Evolutionary conservation across 1,284 basidiomycete genomes (phyloP).

Genomic region (Schizophyllum amplum): DNA sequence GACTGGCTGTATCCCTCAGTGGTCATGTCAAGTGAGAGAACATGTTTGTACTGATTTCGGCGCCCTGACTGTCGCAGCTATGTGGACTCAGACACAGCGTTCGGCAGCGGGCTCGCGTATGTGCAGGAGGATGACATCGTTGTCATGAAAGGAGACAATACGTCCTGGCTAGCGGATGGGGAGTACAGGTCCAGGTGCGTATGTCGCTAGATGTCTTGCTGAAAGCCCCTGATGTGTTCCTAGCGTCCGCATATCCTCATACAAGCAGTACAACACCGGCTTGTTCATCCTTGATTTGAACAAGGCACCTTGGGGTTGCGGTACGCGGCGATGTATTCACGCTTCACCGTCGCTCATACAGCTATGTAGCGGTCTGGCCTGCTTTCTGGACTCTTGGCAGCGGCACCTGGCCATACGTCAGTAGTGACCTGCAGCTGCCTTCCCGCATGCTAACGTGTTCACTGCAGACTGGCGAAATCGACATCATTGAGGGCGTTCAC

Average conservation of each 20-base stretch:
- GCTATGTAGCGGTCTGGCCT: slow-evolving; percentile 49
- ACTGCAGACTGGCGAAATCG: slow-evolving; percentile 70
- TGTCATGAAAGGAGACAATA: slow-evolving; percentile 55
- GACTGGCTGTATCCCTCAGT: slow-evolving; percentile 38
- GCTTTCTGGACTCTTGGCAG: slow-evolving; percentile 55
- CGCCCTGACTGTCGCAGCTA: slow-evolving; percentile 30
- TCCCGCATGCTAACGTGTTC: slow-evolving; percentile 2
- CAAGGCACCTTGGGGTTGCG: slow-evolving; percentile 65
- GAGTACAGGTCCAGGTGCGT: slow-evolving; percentile 40
- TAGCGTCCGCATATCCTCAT: slow-evolving; percentile 56
- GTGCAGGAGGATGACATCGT: slow-evolving; percentile 39
- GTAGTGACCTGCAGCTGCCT: slow-evolving; percentile 6
- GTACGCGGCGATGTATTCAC: slow-evolving; percentile 22
- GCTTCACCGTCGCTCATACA: not conserved
- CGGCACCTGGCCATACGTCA: slow-evolving; percentile 48
- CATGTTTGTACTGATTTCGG: slow-evolving; percentile 7
- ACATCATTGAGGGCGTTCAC: slow-evolving; percentile 75
- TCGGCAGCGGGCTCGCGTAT: slow-evolving; percentile 31
- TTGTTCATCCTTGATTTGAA: slow-evolving; percentile 65
- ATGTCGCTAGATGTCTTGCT: not conserved
- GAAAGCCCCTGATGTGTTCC: slow-evolving; percentile 18
- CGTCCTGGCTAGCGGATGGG: slow-evolving; percentile 34
- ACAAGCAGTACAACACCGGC: slow-evolving; percentile 51
- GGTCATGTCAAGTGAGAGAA: slow-evolving; percentile 17
- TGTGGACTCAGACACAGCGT: slow-evolving; percentile 38